Base-by-base conservation (phyloP, 805 yeast species). In the Osmozyma mogii region DNA sequence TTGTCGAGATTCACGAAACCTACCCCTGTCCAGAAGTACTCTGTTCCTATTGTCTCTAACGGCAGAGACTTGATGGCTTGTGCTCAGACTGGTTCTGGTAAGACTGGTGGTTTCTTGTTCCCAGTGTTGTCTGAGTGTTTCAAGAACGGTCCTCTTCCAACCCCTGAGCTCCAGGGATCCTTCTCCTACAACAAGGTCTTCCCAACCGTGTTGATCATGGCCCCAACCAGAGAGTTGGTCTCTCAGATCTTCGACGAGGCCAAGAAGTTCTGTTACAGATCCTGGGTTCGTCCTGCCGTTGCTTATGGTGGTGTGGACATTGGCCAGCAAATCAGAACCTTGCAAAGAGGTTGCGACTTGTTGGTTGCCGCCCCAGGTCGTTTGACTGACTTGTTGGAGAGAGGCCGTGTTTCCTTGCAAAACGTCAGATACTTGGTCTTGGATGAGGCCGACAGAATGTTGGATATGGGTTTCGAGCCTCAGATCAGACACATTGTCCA, bases 401-500 rank as follows among this genome's bases (percentile, higher is more conserved):
- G 96, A 70, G 96, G 96, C 53, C 70, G 77, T 50, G 84, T 92
- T 47, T 87, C 96, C 25, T 72, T 92, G 54, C 71, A 75, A 43
- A 85, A 84, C 64, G 85, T 89, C 64, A 85, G 83, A 61, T 92
- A 84, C 64, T 75, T 92, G 58, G 96, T 92, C 30, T 73, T 92
- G 46, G 98, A 89, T 65, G 98, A 89, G 73, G 98, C 98, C 54
- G 98, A 92, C 68, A 84, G 98, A 72, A 92, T 92, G 98, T 78
- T 92, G 68, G 98, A 92, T 77, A 92, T 92, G 97, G 98, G 98
- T 75, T 92, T 92, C 69, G 98, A 92, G 71, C 96, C 96, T 44
- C 98, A 92, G 73, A 92, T 92, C 57, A 84, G 98, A 75, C 83
- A 87, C 60, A 89, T 92, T 54, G 98, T 92, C 40, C 25, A 22